These are phyloP conservation scores for Nitzschia inconspicua DNA, from an alignment of 108 stramenopile species.

Conservation along the genomic window DNA sequence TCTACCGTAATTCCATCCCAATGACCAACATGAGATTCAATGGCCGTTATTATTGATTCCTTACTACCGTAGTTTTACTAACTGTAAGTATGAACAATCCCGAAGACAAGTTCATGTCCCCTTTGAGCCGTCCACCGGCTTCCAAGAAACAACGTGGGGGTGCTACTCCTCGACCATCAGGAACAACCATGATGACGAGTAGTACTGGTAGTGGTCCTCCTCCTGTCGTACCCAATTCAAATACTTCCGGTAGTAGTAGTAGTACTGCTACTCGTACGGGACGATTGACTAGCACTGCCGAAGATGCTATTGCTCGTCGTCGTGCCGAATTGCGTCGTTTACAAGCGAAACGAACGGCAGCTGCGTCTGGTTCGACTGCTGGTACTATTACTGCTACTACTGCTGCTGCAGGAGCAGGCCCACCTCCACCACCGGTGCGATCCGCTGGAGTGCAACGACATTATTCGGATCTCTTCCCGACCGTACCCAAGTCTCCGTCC, in stretches of 20 bases:
- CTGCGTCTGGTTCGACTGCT: neutral
- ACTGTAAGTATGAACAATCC: neutral
- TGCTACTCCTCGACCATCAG: slow-evolving; percentile 7
- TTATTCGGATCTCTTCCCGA: slow-evolving; percentile 23
- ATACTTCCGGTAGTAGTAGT: neutral
- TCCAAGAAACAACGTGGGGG: slow-evolving; percentile 37
- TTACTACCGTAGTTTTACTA: too few species aligned
- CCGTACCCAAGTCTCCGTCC: slow-evolving; percentile 17
- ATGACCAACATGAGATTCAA: too few species aligned
- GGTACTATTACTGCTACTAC: neutral
- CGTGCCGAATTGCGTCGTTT: slow-evolving; percentile 56
- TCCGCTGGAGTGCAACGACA: neutral
- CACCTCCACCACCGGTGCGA: neutral
- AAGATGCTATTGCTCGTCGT: slow-evolving; percentile 55
- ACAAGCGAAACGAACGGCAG: slow-evolving; percentile 24
- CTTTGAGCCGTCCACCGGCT: slow-evolving; percentile 7
- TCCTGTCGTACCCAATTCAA: too few species aligned
- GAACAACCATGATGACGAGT: neutral
- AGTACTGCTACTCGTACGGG: neutral
- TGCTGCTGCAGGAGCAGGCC: neutral
- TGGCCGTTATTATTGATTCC: too few species aligned
- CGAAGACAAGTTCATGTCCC: slow-evolving; percentile 6
- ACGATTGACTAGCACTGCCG: slow-evolving; percentile 1
- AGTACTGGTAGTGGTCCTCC: neutral
- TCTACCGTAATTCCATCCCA: too few species aligned